Base-by-base conservation (phyloP, 129 eudicot genomes). In the carrot (Daucus carota) region DNA sequence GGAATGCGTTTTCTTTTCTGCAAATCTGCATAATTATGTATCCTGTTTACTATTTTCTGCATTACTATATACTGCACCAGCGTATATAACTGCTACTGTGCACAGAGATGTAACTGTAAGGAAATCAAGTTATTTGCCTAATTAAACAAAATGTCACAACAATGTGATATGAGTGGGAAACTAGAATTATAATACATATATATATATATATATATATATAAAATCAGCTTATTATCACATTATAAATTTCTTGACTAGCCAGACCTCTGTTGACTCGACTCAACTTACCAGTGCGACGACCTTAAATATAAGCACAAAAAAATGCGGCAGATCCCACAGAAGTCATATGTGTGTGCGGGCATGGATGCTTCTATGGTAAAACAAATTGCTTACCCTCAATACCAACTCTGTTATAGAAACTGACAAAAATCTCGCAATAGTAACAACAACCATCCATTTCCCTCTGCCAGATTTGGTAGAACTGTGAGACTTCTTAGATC, bases 371-470 rank as follows among this genome's bases (percentile, higher is more conserved):
- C 10, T 63, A 31, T 13, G 15, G 29, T 29, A 13, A 18, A 9
- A 28, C 57, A 44, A 60, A 15, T 45, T 70, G 57, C 78, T 81
- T 82, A 85, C 98, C 97, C 87, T 94, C 40, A 94, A 77, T 62
- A 77, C 85, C 85, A 94, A 82, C 43, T 91, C 98, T 28, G 97
- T 85, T 73, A 94, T 79, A 45, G 92, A 86, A 65, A 94, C 80
- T 26, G 98, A 94, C 80, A 94, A 81, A 82, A 91, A 94, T 76
- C 97, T 89, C 60, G 96, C 97, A 82, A 94, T 80, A 69, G 89
- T 94, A 76, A 91, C 98, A 81, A 91, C 88, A 73, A 91, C 90
- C 93, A 87, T 89, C 97, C 96, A 94, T 86, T 87, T 89, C 59
- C 98, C 98, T 86, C 87, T 83, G 81, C 98, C 96, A 74, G 97